Evolutionary conservation across 805 yeast species (phyloP).

Genomic region (Brettanomyces sp.): DNA sequence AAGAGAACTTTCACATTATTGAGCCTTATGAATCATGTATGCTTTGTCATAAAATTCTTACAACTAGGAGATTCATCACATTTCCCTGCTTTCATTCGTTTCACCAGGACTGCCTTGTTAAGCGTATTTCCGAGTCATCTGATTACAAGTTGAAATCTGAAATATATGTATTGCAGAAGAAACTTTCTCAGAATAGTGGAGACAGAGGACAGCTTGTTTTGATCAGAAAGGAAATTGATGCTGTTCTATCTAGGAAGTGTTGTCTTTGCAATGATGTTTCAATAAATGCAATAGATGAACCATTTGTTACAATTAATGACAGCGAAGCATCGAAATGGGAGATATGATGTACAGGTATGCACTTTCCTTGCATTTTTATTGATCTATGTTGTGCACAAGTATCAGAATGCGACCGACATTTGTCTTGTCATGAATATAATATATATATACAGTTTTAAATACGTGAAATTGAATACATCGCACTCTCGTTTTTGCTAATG

Average conservation of each 20-base stretch:
- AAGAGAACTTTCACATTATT: slow-evolving; percentile 50
- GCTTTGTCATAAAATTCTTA: slow-evolving; percentile 58
- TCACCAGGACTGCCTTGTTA: slow-evolving; percentile 81
- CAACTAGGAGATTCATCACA: slow-evolving; percentile 63
- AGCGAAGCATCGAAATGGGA: slow-evolving; percentile 40
- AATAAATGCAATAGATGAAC: slow-evolving; percentile 60
- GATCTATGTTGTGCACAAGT: neutral
- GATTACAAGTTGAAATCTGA: slow-evolving; percentile 60
- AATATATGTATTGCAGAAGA: slow-evolving; percentile 44
- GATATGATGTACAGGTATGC: slow-evolving; percentile 18
- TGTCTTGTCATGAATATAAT: neutral
- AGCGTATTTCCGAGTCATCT: slow-evolving; percentile 46
- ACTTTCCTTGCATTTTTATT: too few relatives aligned
- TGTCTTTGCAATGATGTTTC: slow-evolving; percentile 67
- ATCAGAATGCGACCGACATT: too few relatives aligned
- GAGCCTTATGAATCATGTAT: slow-evolving; percentile 82
- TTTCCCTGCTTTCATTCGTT: slow-evolving; percentile 89
- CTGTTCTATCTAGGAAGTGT: slow-evolving; percentile 54
- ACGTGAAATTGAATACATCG: neutral
- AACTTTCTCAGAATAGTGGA: slow-evolving; percentile 29
- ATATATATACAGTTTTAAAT: slow-evolving; percentile 1
- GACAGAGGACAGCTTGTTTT: slow-evolving; percentile 21
- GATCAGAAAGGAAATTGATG: slow-evolving; percentile 43
- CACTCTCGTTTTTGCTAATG: neutral
- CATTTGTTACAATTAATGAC: slow-evolving; percentile 36